A percentile compares a stretch with the other conserved stretches of the same genome.
Evolutionary conservation across 768 basidiomycete species (phyloP).

Genomic region (Tulasnella sp.): DNA sequence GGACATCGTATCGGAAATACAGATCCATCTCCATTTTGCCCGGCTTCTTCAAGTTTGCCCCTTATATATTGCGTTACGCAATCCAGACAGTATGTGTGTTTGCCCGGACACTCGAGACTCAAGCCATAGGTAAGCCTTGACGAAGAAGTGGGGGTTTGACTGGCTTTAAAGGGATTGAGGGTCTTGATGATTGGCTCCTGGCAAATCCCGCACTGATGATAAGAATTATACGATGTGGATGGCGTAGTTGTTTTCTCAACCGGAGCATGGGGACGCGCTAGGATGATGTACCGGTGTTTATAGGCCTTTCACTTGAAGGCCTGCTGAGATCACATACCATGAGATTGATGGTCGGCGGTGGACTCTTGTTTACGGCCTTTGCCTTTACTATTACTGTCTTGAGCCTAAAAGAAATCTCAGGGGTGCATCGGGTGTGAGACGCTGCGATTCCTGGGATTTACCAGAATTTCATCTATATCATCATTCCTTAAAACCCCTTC

Average conservation of each 20-base stretch:
- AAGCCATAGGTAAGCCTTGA: not conserved
- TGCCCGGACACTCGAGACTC: not conserved
- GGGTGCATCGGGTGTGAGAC: no score
- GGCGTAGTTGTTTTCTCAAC: not conserved
- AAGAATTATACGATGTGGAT: not conserved
- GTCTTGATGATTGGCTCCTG: not conserved
- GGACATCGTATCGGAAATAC: conserved; percentile 7
- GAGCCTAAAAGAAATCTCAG: no score
- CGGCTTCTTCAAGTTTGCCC: not conserved
- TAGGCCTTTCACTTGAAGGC: not conserved
- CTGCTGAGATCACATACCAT: not conserved
- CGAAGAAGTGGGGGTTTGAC: not conserved
- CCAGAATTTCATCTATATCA: not conserved
- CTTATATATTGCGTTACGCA: conserved; percentile 7
- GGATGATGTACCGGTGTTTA: no score
- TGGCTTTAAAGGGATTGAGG: not conserved
- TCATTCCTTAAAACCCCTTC: not conserved
- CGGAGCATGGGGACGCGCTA: no score
- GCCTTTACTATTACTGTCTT: not conserved
- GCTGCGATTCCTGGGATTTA: no score
- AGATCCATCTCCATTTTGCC: not conserved
- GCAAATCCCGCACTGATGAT: conserved; percentile 1
- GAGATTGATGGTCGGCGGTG: not conserved
- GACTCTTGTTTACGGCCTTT: not conserved
- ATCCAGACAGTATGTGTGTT: conserved; percentile 7